Evolutionary conservation across 441 rosid species (phyloP).

Genomic region (Manihot esculenta): DNA sequence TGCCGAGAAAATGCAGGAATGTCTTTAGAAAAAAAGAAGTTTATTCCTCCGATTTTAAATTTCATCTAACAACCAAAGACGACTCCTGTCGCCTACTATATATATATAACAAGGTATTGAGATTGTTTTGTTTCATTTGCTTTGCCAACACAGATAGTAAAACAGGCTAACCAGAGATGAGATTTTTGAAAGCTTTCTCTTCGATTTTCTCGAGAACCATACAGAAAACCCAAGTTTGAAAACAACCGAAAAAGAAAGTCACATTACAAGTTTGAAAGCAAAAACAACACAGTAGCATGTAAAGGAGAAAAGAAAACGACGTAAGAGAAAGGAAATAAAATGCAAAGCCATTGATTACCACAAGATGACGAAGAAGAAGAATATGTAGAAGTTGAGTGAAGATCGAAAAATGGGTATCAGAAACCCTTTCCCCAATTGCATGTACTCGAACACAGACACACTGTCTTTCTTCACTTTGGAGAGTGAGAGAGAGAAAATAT

Average conservation of each 20-base stretch:
- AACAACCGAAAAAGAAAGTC: not conserved
- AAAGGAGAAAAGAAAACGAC: no score
- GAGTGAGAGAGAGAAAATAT: no score
- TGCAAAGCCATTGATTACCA: not conserved
- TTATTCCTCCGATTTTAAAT: not conserved
- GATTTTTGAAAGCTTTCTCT: not conserved
- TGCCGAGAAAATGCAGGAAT: constrained; percentile 26
- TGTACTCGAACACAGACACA: not conserved
- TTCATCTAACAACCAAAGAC: no score
- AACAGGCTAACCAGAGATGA: not conserved
- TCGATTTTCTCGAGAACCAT: constrained; percentile 12
- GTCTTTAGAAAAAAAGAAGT: not conserved
- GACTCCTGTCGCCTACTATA: not conserved
- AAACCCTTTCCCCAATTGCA: constrained; percentile 9
- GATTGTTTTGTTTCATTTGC: not conserved
- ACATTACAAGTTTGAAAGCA: not conserved
- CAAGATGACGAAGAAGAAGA: not conserved
- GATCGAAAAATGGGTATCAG: constrained; percentile 7
- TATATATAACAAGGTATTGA: constrained; percentile 6
- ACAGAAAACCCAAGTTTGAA: not conserved
- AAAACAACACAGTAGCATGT: not conserved
- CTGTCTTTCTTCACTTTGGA: no score
- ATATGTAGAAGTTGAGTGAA: not conserved
- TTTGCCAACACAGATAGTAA: constrained; percentile 12
- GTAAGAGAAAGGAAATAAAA: not conserved